Percentiles rank a stretch among this genome's conserved stretches.
These are phyloP conservation scores for Castanea crenata DNA, from an alignment of 306 rosid genomes.

Conservation along the genomic window DNA sequence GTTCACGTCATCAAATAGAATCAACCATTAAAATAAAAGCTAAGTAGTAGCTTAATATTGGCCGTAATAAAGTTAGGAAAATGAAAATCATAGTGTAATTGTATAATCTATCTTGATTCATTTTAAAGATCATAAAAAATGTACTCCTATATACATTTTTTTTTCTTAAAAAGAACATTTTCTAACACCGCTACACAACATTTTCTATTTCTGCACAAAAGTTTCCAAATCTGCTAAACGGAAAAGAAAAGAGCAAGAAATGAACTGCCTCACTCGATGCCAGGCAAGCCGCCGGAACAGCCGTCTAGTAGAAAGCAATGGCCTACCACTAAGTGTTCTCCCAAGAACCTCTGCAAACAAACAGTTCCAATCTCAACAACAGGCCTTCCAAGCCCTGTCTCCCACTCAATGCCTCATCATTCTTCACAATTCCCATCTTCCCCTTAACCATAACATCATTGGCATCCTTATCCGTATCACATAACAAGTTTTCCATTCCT, in stretches of 20 bases:
- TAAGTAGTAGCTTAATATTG: background rate
- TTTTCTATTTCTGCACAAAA: slow-evolving; percentile 12
- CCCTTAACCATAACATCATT: slow-evolving; percentile 60
- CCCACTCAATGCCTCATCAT: slow-evolving; percentile 61
- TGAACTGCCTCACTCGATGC: slow-evolving; percentile 99
- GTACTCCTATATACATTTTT: background rate
- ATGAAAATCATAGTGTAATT: background rate
- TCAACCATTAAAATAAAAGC: background rate
- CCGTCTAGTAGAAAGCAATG: slow-evolving; percentile 86
- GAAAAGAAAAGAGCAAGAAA: slow-evolving; percentile 45
- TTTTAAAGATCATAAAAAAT: background rate
- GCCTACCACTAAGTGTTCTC: slow-evolving; percentile 87
- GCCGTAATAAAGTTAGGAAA: background rate
- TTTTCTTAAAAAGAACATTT: background rate
- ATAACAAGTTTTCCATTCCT: slow-evolving; percentile 81
- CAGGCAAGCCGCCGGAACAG: slow-evolving; percentile 79
- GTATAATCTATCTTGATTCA: background rate
- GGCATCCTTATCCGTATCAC: slow-evolving; percentile 53
- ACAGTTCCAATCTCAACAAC: slow-evolving; percentile 79
- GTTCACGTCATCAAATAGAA: slow-evolving; percentile 13
- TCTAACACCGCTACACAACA: background rate
- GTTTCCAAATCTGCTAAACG: slow-evolving; percentile 21
- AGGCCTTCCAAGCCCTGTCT: slow-evolving; percentile 55
- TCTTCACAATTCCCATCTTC: slow-evolving; percentile 78
- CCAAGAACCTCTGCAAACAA: slow-evolving; percentile 98